A percentile compares a stretch with the other conserved stretches of the same genome.
phyloP scores from a whole-genome alignment of 2,329 filamentous ascomycete genomes.

The Aschersonia sp. region DNA sequence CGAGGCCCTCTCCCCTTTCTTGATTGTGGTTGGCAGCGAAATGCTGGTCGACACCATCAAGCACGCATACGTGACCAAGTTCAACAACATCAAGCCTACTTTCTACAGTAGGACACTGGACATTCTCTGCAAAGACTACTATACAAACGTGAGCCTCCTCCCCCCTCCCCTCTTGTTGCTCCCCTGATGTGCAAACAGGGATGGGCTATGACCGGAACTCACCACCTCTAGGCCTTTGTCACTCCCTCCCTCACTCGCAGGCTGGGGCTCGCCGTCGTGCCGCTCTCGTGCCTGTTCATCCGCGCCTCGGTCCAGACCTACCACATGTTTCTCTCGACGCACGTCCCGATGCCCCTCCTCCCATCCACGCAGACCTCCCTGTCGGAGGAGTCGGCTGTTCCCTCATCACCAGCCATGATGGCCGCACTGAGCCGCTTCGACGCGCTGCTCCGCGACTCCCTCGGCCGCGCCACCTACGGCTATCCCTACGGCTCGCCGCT shows the following conservation, averaged over 20 bases:
- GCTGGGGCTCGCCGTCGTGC: conserved; percentile 80
- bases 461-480: conserved; percentile 60
- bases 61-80: conserved; percentile 95
- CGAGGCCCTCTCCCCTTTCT: conserved; percentile 81
- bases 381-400: conserved; percentile 44
- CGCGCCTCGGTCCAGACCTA: conserved; percentile 90
- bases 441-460: conserved; percentile 56
- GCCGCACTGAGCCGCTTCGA: conserved; percentile 71
- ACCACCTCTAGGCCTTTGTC: conserved; percentile 55
- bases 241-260: conserved; percentile 82
- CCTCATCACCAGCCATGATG: conserved; percentile 58
- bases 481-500: conserved; percentile 27
- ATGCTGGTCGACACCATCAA: conserved; percentile 96
- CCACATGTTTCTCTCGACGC: conserved; percentile 89
- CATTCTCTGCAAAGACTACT: conserved; percentile 93
- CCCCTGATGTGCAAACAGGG: background rate
- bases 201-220: background rate
- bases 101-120: conserved; percentile 87
- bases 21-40: conserved; percentile 88
- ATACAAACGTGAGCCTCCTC: conserved; percentile 56
- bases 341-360: conserved; percentile 60
- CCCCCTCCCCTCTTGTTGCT: background rate
- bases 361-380: conserved; percentile 52
- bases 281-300: conserved; percentile 88
- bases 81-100: conserved; percentile 88